Percentiles rank a stretch among this genome's conserved stretches.
These are phyloP conservation scores for Homolaphlyctis polyrhiza DNA, from an alignment of 371 early-diverging fungal genomes.

Conservation along the genomic window DNA sequence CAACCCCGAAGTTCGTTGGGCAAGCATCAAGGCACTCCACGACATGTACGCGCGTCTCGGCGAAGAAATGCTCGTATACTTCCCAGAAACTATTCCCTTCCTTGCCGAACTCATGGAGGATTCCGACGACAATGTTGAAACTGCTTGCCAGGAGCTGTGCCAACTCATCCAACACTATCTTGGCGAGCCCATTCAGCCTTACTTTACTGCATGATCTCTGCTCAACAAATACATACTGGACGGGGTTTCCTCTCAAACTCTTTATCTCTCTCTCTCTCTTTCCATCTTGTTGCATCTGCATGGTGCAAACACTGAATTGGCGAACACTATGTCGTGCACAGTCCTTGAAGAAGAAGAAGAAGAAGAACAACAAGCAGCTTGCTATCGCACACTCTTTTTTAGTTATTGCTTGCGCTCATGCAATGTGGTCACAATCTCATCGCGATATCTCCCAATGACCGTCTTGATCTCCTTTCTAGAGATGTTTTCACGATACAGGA, in stretches of 20 bases:
- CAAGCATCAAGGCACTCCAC: conserved; percentile 64
- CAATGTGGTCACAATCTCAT: conserved; percentile 13
- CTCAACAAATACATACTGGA: background rate
- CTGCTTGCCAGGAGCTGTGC: conserved; percentile 73
- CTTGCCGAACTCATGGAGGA: conserved; percentile 91
- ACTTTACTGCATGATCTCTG: conserved; percentile 13
- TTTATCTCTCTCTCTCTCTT: background rate
- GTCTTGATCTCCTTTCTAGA: conserved; percentile 22
- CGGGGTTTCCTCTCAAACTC: background rate
- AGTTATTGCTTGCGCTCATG: too few species aligned
- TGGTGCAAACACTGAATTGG: too few species aligned
- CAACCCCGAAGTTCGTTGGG: conserved; percentile 56
- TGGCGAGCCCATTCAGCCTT: conserved; percentile 60
- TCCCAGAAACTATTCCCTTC: conserved; percentile 94
- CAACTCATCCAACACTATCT: conserved; percentile 79
- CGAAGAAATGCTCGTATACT: conserved; percentile 83
- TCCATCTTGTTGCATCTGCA: too few species aligned
- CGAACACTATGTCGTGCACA: too few species aligned
- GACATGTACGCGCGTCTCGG: conserved; percentile 81
- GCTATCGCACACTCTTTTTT: background rate
- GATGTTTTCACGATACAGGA: conserved; percentile 69
- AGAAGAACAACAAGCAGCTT: background rate
- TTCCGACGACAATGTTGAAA: conserved; percentile 61
- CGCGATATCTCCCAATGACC: background rate
- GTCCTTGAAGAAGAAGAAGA: too few species aligned